Evolutionary conservation across 2,329 filamentous ascomycete genomes (phyloP).

Genomic region (Colletotrichum spinosum): DNA sequence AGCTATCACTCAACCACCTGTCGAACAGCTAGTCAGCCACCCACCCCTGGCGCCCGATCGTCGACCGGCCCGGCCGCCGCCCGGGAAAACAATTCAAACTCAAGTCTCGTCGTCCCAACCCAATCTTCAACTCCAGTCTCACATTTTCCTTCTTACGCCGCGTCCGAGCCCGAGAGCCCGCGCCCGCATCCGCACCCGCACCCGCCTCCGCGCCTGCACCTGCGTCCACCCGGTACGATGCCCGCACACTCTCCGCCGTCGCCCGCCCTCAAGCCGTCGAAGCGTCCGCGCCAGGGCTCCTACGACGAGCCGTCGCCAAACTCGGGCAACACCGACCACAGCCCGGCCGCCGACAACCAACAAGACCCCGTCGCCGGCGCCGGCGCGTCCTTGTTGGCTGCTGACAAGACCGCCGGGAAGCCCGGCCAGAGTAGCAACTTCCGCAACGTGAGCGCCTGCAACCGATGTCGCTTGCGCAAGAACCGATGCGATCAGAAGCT

Average conservation of each 20-base stretch:
- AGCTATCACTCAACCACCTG: no score
- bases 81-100: slow-evolving; percentile 16
- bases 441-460: slow-evolving; percentile 93
- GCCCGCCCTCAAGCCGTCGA: slow-evolving; percentile 63
- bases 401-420: slow-evolving; percentile 51
- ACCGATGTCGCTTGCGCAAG: slow-evolving; percentile 90
- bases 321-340: slow-evolving; percentile 51
- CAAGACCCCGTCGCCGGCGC: slow-evolving; percentile 41
- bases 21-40: slow-evolving; percentile 12
- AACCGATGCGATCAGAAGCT: slow-evolving; percentile 95
- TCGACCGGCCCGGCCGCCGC: slow-evolving; percentile 25
- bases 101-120: slow-evolving; percentile 3
- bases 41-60: slow-evolving; percentile 12
- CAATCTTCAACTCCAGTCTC: background rate
- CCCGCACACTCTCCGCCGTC: slow-evolving; percentile 61
- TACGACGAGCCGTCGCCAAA: slow-evolving; percentile 52
- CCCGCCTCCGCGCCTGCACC: slow-evolving; percentile 6
- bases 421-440: slow-evolving; percentile 74
- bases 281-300: slow-evolving; percentile 68
- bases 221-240: slow-evolving; percentile 47
- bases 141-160: background rate
- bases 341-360: slow-evolving; percentile 45
- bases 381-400: slow-evolving; percentile 44
- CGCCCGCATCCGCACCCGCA: background rate
- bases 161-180: background rate